Base-by-base conservation (phyloP, 2,329 filamentous ascomycete species). In the Apiospora sp. region DNA sequence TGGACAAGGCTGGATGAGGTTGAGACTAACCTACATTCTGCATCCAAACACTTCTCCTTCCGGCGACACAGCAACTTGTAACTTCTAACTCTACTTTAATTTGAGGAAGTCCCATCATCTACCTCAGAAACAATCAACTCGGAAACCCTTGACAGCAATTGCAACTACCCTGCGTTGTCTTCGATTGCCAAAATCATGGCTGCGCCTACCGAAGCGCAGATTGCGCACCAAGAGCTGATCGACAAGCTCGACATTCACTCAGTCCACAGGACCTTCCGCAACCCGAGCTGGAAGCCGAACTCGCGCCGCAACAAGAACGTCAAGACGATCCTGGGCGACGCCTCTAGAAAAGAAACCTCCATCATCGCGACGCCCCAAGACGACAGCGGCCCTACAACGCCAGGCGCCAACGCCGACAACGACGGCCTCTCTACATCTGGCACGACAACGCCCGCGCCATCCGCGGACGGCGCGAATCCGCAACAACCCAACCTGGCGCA, bases 271-370 rank as follows among this genome's bases (percentile, higher is more conserved):
- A 93, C 91, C 79, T 99, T 98, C 87, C 95, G 96, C 82, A 98
- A 95, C 81, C 87, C 93, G 3, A 86, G 91, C 81, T 99, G 96
- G 96, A 95, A 94, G 80, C 94, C 96, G 22, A 94, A 96, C 76
- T 93, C 95, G 83, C 95, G 96, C 70, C 94, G 96, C 83, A 99
- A 99, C 90, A 99, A 99, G 87, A 98, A 98, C 83, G 92, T 98
- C 84, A 98, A 98, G 84, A 94, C 97, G 78, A 96, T 99, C 75
- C 88, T 99, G 74, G 93, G 94, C 73, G 96, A 99, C 79, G 94
- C 93, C 16, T 91, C 93, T 30, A 92, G 94, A 77, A 94, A 93
- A 80, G 96, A 98, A 86, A 94, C 94, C n/a, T 97, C 95, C 4
- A 88, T 94, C 48, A 87, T 95, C 79, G 94, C 93, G 22, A 98